phyloP scores from a whole-genome alignment of 2,329 filamentous ascomycete genomes.

The Botryotinia convoluta region DNA sequence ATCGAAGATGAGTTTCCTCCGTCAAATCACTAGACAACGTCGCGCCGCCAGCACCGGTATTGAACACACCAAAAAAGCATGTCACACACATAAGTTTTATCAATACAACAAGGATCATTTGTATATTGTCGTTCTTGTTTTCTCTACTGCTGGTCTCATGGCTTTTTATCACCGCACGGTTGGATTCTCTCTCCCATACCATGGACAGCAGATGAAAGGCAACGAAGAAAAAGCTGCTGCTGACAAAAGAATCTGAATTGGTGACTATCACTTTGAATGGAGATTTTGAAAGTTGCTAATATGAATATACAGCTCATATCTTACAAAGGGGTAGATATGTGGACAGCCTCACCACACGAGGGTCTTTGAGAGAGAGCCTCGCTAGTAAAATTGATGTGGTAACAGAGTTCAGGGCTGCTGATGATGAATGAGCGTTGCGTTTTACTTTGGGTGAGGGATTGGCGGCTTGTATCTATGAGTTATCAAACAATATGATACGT shows the following conservation, averaged over 20 bases:
- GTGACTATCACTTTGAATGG: not conserved
- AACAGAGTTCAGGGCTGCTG: not conserved
- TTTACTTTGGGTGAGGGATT: not conserved
- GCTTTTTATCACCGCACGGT: not conserved
- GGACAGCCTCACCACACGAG: not conserved
- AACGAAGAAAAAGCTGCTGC: not conserved
- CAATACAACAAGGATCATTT: not conserved
- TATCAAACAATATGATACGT: not conserved
- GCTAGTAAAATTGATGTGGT: not conserved
- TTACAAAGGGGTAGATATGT: not conserved
- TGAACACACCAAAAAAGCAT: not conserved
- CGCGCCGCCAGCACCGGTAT: too few species aligned
- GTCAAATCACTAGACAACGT: not conserved
- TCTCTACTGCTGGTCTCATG: not conserved
- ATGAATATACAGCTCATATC: not conserved
- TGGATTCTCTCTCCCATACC: not conserved
- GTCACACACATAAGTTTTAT: not conserved
- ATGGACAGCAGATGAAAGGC: not conserved
- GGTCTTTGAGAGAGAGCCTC: too few species aligned
- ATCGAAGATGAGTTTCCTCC: not conserved
- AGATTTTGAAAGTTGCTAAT: not conserved
- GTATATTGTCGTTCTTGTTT: not conserved
- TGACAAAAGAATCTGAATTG: not conserved
- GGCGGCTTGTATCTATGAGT: not conserved
- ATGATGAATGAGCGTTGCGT: not conserved